phyloP scores from a whole-genome alignment of 768 basidiomycete genomes.

The Tylopilus vinaceipallidus region DNA sequence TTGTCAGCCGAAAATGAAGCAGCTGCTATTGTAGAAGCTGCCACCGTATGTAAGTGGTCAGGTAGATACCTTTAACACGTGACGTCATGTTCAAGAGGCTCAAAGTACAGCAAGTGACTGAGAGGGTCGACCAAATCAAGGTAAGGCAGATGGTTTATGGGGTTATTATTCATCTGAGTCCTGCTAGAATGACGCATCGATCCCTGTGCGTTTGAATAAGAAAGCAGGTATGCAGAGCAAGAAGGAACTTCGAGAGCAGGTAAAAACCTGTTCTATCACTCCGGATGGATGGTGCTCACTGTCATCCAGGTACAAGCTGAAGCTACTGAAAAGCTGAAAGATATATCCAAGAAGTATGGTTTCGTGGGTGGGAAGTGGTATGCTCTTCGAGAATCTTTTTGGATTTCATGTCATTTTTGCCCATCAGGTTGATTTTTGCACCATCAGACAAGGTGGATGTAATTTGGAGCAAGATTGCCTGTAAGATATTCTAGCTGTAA shows the following conservation, averaged over 20 bases:
- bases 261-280: constrained; percentile 18
- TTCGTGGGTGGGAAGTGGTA: constrained; percentile 71
- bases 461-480: constrained; percentile 61
- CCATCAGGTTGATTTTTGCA: constrained; percentile 64
- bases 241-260: constrained; percentile 72
- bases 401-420: not conserved
- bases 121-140: constrained; percentile 60
- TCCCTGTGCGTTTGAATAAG: constrained; percentile 66
- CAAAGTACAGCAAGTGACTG: constrained; percentile 57
- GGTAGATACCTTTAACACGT: not conserved
- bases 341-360: constrained; percentile 53
- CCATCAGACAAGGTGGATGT: constrained; percentile 58
- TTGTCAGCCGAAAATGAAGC: constrained; percentile 11
- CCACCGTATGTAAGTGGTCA: constrained; percentile 37
- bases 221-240: constrained; percentile 73
- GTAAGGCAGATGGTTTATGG: constrained; percentile 26
- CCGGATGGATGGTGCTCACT: constrained; percentile 1
- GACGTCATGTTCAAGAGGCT: not conserved
- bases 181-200: constrained; percentile 59
- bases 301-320: constrained; percentile 53
- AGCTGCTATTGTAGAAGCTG: constrained; percentile 46
- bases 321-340: constrained; percentile 55
- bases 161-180: constrained; percentile 1
- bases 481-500: constrained; percentile 35
- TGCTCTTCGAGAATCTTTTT: not conserved